Base-by-base conservation (phyloP, 192 early-diverging fungal genomes). In the Coemansia sp. region DNA sequence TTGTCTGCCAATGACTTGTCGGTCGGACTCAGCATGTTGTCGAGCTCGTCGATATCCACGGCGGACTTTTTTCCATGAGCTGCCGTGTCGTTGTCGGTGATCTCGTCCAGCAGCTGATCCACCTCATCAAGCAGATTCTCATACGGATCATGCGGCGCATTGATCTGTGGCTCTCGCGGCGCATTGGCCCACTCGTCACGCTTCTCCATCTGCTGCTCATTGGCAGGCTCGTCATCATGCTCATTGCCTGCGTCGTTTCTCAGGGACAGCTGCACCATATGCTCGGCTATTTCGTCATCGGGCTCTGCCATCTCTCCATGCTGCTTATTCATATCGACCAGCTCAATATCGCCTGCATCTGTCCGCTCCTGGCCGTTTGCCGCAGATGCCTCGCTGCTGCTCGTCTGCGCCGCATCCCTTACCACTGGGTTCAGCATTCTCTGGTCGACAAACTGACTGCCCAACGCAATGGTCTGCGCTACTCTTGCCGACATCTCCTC, bases 91-190 rank as follows among this genome's bases (percentile, higher is more conserved):
- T 69, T 69, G 4, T 78, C 62, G 11, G 64, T 64, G 40, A 79
- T 71, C 46, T 72, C 65, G 14, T 66, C 70, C 17, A 79, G 54
- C 11, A 79, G 61, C 62, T 79, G 69, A 42, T 79, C 76, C 8
- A 72, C 76, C 54, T 79, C 76, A n/a, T 79, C 70, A 3, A 79
- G 54, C 21, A 79, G 46, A 36, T 72, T 66, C 64, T 79, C 76
- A 16, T 79, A 79, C 31, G 76, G 70, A 14, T 69, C 69, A 23
- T 48, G 53, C 10, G 69, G 76, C 42, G 37, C 32, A 20, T 66
- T 73, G 9, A 41, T 20, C 23, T 9, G 8, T 1, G 64, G 60
- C 31, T 63, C 61, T 41, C 51, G 58, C 12, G 55, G 71, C 17
- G 66, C 69, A 64, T 72, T 72, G 11, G n/a, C 42, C 59, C 60